phyloP scores from a whole-genome alignment of 192 early-diverging fungal species.

The Martensiomyces pterosporus region DNA sequence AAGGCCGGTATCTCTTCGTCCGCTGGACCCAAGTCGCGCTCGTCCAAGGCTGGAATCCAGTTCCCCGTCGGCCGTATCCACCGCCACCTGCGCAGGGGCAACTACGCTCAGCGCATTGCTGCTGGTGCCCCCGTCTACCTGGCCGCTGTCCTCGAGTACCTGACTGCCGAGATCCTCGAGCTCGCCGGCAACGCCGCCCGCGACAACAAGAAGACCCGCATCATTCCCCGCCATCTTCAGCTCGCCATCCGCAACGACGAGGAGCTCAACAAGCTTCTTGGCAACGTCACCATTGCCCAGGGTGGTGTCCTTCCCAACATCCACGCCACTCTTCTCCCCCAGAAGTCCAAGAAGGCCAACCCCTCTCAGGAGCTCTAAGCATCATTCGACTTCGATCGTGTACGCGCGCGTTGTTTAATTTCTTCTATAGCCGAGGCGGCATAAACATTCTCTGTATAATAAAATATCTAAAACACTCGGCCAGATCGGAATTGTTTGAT shows the following conservation, averaged over 20 bases:
- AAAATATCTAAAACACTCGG: conserved; percentile 6
- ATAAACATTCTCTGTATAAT: conserved; percentile 32
- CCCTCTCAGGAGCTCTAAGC: conserved; percentile 62
- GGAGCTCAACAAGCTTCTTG: conserved; percentile 89
- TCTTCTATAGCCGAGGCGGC: conserved; percentile 5
- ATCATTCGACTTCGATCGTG: too few species aligned
- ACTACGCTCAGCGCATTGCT: conserved; percentile 91
- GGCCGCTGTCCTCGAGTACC: conserved; percentile 94
- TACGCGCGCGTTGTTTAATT: conserved; percentile 35
- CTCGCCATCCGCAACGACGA: conserved; percentile 95
- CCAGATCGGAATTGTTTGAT: background rate
- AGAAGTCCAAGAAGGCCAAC: conserved; percentile 69
- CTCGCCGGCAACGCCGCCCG: conserved; percentile 93
- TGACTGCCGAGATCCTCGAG: conserved; percentile 94
- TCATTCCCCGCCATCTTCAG: conserved; percentile 93
- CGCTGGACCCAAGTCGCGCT: conserved; percentile 63
- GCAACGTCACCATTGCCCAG: conserved; percentile 86
- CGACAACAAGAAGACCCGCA: conserved; percentile 93
- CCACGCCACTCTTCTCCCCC: conserved; percentile 77
- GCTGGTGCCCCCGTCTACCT: conserved; percentile 93
- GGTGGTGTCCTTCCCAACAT: conserved; percentile 93
- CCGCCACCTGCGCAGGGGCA: conserved; percentile 88
- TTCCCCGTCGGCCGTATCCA: conserved; percentile 98
- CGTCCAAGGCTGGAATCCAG: conserved; percentile 87
- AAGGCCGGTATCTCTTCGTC: conserved; percentile 58